phyloP scores from a whole-genome alignment of 306 rosid species.

The Carpinus fangiana region DNA sequence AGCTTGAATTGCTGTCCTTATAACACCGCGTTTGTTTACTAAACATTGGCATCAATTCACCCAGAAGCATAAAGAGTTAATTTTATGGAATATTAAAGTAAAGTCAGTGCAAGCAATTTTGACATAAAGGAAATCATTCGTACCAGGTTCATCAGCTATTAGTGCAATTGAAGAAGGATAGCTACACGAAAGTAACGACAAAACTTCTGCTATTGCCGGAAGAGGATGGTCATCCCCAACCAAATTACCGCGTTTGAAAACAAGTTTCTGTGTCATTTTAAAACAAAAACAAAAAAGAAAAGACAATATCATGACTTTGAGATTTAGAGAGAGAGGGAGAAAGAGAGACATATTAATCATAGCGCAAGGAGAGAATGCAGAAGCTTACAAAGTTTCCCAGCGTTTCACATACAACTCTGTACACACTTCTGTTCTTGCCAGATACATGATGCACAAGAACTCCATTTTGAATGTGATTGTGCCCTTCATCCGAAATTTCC shows the following conservation, averaged over 20 bases:
- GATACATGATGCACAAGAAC: conserved; percentile 57
- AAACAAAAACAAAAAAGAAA: conserved; percentile 21
- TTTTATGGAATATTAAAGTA: neutral
- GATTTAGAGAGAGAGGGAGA: conserved; percentile 13
- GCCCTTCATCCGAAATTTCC: conserved; percentile 45
- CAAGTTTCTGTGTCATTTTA: conserved; percentile 65
- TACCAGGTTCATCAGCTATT: conserved; percentile 86
- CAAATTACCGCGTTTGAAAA: conserved; percentile 80
- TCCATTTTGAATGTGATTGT: conserved; percentile 45
- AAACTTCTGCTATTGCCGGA: conserved; percentile 63
- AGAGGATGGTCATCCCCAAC: conserved; percentile 85
- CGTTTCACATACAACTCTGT: conserved; percentile 65
- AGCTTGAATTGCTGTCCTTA: conserved; percentile 67
- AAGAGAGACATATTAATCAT: conserved; percentile 12
- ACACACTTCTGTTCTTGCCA: conserved; percentile 50
- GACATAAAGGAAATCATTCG: conserved; percentile 18
- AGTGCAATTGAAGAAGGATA: conserved; percentile 73
- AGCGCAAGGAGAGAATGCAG: conserved; percentile 24
- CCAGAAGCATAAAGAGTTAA: conserved; percentile 16
- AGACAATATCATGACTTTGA: conserved; percentile 10
- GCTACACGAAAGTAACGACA: conserved; percentile 54
- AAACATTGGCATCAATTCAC: conserved; percentile 35
- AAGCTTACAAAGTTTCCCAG: conserved; percentile 75
- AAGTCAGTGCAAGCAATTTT: conserved; percentile 23
- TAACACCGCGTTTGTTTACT: conserved; percentile 59